Conservation (phyloP, 805 yeast genomes). For the Candida pseudofarinosa region DNA sequence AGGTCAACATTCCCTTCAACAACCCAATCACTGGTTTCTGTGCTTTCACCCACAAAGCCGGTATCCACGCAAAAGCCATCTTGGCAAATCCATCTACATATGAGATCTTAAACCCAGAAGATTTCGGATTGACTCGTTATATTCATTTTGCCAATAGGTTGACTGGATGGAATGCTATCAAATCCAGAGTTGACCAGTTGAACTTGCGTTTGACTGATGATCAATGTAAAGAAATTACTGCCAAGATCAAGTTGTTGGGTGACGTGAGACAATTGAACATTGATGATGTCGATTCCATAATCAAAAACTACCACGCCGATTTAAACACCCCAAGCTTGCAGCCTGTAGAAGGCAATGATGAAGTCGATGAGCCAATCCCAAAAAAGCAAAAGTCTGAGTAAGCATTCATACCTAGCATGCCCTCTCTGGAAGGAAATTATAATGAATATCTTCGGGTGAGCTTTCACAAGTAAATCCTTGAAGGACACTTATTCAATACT, state of each 20-base stretch:
- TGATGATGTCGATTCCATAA: constrained; percentile 59
- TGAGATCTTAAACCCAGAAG: constrained; percentile 55
- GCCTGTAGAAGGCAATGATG: constrained; percentile 17
- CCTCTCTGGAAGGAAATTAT: neutral
- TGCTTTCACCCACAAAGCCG: constrained; percentile 63
- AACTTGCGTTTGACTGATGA: constrained; percentile 53
- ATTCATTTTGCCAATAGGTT: constrained; percentile 58
- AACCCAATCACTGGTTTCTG: constrained; percentile 63
- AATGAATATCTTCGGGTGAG: neutral
- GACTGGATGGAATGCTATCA: constrained; percentile 63
- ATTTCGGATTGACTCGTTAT: constrained; percentile 58
- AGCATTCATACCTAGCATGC: neutral
- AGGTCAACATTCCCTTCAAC: constrained; percentile 57
- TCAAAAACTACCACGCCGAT: constrained; percentile 50
- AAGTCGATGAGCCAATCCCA: constrained; percentile 27
- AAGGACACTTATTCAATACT: neutral
- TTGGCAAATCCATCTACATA: constrained; percentile 62
- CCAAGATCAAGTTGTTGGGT: constrained; percentile 53
- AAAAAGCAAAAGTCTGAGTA: constrained; percentile 22
- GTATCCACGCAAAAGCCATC: constrained; percentile 60
- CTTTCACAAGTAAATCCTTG: neutral
- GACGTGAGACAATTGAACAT: constrained; percentile 57
- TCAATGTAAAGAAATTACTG: constrained; percentile 53
- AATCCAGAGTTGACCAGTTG: constrained; percentile 57
- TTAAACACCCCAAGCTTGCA: constrained; percentile 27